Evolutionary conservation across 2,329 filamentous ascomycete species (phyloP), one percentile per base, ranked within the genome.

Genomic region (Verticillium tricorpus): DNA sequence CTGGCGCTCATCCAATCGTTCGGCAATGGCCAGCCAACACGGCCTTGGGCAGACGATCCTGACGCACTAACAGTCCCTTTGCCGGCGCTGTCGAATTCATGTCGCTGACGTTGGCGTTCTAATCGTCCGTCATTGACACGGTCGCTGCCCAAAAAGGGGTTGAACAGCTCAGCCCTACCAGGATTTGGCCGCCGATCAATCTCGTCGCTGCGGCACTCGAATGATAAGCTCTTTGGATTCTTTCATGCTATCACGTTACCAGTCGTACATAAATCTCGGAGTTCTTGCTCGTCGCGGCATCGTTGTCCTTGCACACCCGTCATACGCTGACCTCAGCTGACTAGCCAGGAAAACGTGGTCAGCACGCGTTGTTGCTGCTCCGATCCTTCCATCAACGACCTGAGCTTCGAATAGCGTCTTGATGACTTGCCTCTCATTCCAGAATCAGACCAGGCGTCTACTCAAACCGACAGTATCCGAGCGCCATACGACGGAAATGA

Each of bases 401-500:
- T 1, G 28, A 7, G 34, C 34, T 9, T 35, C 34, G 14, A 35
- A 35, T 14, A 1, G 7, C 7, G 6, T 35, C 34, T 14, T 9
- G 39, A 45, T 45, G 14, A 17, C 39, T 45, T n/a, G 15, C n/a
- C 17, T 45, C 15, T 9, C n/a, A 17, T 17, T 9, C 15, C 17
- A 19, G n/a, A 5, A 11, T 9, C 6, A 52, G n/a, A 25, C 17
- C 45, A 15, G 8, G 19, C 19, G 19, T 14, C 8, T 11, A 8
- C 25, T 52, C 7, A 52, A 5, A 12, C 11, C 9, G 22, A n/a
- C 19, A 83, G 83, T 35, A 85, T 85, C 2, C 70, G 65, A 0
- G 82, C 82, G 28, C 80, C 77, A 11, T 76, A 72, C 70, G 78
- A 84, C 19, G 77, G 64, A 65, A 85, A 85, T 2, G 81, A 69